Evolutionary conservation across 257 asterid species (phyloP).

Genomic region (Phtheirospermum japonicum): DNA sequence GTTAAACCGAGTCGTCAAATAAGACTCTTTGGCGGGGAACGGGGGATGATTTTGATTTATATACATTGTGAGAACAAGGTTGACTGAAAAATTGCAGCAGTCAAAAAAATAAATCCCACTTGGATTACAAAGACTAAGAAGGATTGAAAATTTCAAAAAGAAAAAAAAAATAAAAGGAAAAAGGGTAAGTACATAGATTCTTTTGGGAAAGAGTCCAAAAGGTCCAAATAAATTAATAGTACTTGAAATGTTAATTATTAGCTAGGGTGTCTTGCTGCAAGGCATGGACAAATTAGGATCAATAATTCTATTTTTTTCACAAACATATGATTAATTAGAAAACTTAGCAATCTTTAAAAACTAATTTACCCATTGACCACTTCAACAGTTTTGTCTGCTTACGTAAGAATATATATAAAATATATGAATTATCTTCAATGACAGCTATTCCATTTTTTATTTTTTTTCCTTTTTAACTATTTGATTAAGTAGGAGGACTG

Average conservation of each 20-base stretch:
- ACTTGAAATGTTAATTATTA: conserved; percentile 13
- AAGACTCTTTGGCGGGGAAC: conserved; percentile 15
- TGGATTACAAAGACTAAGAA: conserved; percentile 19
- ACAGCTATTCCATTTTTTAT: conserved; percentile 28
- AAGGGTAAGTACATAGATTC: conserved; percentile 20
- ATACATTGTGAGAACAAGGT: conserved; percentile 31
- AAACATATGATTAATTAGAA: neutral
- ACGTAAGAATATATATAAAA: neutral
- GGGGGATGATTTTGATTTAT: neutral
- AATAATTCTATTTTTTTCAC: neutral
- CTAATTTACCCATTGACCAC: conserved; percentile 49
- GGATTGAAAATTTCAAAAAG: conserved; percentile 1
- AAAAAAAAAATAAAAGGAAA: neutral
- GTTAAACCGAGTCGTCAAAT: conserved; percentile 14
- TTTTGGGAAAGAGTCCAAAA: conserved; percentile 32
- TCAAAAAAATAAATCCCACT: conserved; percentile 30
- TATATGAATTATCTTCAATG: conserved; percentile 14
- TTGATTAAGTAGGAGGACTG: neutral
- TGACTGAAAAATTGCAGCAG: conserved; percentile 30
- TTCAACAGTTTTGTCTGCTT: conserved; percentile 42
- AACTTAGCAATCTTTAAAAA: conserved; percentile 18
- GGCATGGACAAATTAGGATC: conserved; percentile 33
- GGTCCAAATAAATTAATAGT: conserved; percentile 9
- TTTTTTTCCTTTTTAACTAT: neutral
- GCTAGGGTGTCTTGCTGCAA: conserved; percentile 27